Base-by-base conservation (phyloP, 2,329 filamentous ascomycete genomes). In the Colletotrichum sp. region DNA sequence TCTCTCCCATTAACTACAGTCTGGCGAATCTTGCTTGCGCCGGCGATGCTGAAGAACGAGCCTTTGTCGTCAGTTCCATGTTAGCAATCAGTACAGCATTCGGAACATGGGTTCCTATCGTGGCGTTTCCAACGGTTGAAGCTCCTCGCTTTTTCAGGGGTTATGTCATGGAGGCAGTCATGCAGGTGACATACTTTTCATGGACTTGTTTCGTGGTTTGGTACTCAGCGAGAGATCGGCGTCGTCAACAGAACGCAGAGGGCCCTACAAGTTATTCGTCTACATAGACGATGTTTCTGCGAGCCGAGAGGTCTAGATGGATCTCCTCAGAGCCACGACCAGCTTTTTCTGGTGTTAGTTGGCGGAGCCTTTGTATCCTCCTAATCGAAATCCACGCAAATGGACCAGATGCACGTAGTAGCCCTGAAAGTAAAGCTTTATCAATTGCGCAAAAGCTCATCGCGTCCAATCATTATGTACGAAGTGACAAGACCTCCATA, bases 51-150 rank as follows among this genome's bases (percentile, higher is more conserved):
- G 85, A 87, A 79, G 85, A 86, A 43, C 84, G 86, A 1, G 83
- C 85, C 6, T 79, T 87, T 9, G 84, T 86, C 7, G 83, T 87
- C 18, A 84, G 85, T 3, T 84, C 85, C 8, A 87, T 87, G 84
- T 83, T 85, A 26, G 81, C 83, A 1, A 79, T 86, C 64, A 81
- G 81, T 10, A 85, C 83, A 67, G 84, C 83, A 0, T 85, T 85
- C 72, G 83, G 83, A 72, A 82, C 82, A 7, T 86, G 83, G 81
- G 82, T 85, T 3, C 82, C 82, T 0, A 74, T 85, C 2, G 68
- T 83, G 15, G 80, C 81, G 2, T 81, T 80, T 67, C 81, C 81
- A 5, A 82, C 81, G 9, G 78, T 82, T 5, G 78, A 83, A 67
- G 76, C 81, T n/a, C 82, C 81, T 10, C 78, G 55, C 12, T 83